phyloP scores from a whole-genome alignment of 163 green algal species.

The Scenedesmus sp. region DNA sequence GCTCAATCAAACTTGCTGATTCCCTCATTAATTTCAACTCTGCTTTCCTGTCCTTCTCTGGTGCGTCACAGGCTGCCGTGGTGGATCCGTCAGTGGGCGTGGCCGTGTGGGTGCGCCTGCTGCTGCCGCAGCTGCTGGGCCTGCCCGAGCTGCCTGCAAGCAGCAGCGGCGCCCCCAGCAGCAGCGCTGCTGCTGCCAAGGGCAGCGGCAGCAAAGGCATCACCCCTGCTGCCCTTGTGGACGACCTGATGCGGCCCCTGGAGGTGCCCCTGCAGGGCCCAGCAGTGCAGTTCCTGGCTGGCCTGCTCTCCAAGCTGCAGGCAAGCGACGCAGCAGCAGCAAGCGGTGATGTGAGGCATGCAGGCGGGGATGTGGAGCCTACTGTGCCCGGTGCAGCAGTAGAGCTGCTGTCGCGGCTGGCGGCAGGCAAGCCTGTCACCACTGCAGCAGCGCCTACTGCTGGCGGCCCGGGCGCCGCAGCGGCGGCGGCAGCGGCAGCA shows the following conservation, averaged over 20 bases:
- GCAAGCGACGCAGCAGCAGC: not conserved
- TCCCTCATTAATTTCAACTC: too few relatives aligned
- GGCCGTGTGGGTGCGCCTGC: conserved; percentile 58
- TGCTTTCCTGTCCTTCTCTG: not conserved
- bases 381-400: conserved; percentile 43
- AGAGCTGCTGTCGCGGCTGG: conserved; percentile 42
- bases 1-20: not conserved
- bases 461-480: conserved; percentile 1
- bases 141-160: conserved; percentile 24
- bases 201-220: conserved; percentile 32
- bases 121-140: conserved; percentile 59
- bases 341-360: conserved; percentile 24
- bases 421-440: not conserved
- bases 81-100: conserved; percentile 44
- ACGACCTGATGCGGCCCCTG: conserved; percentile 37
- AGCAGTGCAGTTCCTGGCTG: conserved; percentile 33
- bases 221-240: not conserved
- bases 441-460: not conserved
- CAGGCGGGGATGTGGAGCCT: conserved; percentile 32
- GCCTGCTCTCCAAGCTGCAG: conserved; percentile 25
- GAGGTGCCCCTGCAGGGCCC: conserved; percentile 21
- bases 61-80: conserved; percentile 33
- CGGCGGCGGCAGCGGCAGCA: conserved; percentile 22
- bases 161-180: not conserved
- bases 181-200: conserved; percentile 8